Evolutionary conservation across 2,329 filamentous ascomycete genomes (phyloP), one percentile per base, ranked within the genome.

Genomic region (Fusarium proliferatum): DNA sequence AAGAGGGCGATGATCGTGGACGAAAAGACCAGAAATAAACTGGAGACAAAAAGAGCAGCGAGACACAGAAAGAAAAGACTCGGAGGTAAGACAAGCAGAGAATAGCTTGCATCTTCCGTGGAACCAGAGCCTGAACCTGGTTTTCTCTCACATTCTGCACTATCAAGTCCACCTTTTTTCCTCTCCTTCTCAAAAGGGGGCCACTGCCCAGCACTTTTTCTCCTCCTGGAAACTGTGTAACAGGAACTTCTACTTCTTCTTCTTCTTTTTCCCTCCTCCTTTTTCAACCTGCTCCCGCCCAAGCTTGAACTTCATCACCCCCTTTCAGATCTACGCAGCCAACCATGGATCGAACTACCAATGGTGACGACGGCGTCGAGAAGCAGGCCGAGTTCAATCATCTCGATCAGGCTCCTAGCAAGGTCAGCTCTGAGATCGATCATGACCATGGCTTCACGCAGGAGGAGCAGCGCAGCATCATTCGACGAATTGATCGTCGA

Each of bases 401-500:
- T 43, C 63, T 79, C 34, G 78, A 77, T 36, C 48, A 66, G 26
- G 67, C 72, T 5, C 71, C 73, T 13, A 74, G 72, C 67, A 74
- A 74, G 58, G 61, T 74, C 38, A 76, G 77, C 58, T 76, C 71
- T 21, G 76, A 79, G 33, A 65, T 69, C 38, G 77, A 78, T 42
- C 67, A 67, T 17, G 82, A 84, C 67, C 77, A 83, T 71, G 86
- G 84, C 60, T 91, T 92, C 81, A 86, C 88, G 2, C 85, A 86
- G 0, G 81, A 85, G 23, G 91, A 96, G 82, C 88, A 93, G 82
- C 89, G 85, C 79, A 87, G 83, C 46, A 93, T 96, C 77, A 89
- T 95, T 46, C 86, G 87, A 63, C 89, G 90, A 17, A 85, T 96
- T 74, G 94, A 97, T 81, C 84, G 86, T 36, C 89, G 91, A 5